Evolutionary conservation across 495 filamentous ascomycete genomes (phyloP), one percentile per base, ranked within the genome.

Genomic region (Trichoderma virens): DNA sequence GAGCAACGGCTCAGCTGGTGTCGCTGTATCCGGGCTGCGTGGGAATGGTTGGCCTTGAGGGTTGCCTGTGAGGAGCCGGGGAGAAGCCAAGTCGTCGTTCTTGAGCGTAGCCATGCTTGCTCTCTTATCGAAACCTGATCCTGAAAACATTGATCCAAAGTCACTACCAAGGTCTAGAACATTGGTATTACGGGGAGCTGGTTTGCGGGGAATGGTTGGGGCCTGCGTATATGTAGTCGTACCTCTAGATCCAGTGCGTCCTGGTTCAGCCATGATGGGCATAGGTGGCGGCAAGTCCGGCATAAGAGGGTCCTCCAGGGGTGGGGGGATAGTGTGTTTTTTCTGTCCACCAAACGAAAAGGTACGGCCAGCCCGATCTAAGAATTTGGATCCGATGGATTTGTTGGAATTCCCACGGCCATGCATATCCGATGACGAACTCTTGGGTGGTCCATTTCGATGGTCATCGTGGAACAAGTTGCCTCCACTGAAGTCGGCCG

Each of bases 281-380:
- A 76, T 73, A 25, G 72, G 70, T 30, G 78, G 69, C 13, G 79
- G 73, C 45, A 69, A 67, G 0, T 73, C 68, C 60, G 79, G 79
- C 41, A 76, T 72, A 14, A 76, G 61, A 7, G 68, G 65, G 20
- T 68, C 69, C n/a, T 75, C 69, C 9, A 77, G 74, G 61, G 79
- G 78, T 7, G 80, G 75, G 5, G 80, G 76, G 3, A 56, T 56
- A 9, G 77, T 41, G 20, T 75, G 67, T 45, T 75, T 81, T 64
- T 83, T 84, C 60, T 79, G 78, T n/a, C 72, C 76, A 30, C 84
- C 88, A 69, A 90, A 91, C 0, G 90, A 93, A 65, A 92, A 89
- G 0, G 90, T 88, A 56, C 90, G 81, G 27, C 88, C 86, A 59
- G 88, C 88, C 31, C 86, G 80, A 65, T 84, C 86, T 25, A 91